These are phyloP conservation scores for Hermanozyma aechmeae DNA, from an alignment of 805 yeast genomes.

Conservation along the genomic window DNA sequence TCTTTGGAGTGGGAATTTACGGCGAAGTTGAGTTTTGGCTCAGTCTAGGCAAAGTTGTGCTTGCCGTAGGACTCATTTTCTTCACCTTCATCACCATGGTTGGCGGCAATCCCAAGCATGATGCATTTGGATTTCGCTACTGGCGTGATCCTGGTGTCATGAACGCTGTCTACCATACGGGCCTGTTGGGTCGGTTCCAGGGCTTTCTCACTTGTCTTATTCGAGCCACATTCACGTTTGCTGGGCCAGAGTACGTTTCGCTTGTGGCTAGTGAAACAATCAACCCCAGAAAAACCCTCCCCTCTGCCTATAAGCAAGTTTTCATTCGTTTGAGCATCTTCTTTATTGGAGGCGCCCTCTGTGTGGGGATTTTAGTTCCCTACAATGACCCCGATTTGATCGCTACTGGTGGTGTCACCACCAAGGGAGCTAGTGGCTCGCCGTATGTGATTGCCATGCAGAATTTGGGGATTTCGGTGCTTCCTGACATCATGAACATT, in stretches of 20 bases:
- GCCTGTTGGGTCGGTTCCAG: constrained; percentile 54
- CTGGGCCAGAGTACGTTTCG: constrained; percentile 81
- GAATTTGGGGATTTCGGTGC: constrained; percentile 51
- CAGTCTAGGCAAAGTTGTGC: constrained; percentile 27
- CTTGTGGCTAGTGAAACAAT: constrained; percentile 80
- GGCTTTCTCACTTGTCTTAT: constrained; percentile 64
- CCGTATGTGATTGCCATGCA: constrained; percentile 80
- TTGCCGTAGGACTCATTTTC: constrained; percentile 18
- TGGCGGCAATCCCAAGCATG: constrained; percentile 13
- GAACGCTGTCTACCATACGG: constrained; percentile 22
- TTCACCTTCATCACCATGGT: constrained; percentile 13
- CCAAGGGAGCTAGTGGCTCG: constrained; percentile 72
- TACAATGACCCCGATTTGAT: constrained; percentile 52
- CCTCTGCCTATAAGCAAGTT: constrained; percentile 72
- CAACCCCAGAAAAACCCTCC: constrained; percentile 62
- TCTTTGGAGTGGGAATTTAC: constrained; percentile 38
- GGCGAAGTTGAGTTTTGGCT: constrained; percentile 49
- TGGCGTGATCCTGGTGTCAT: constrained; percentile 12
- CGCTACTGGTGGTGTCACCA: constrained; percentile 45
- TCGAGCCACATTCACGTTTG: constrained; percentile 70
- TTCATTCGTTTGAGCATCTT: constrained; percentile 58
- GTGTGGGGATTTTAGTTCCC: constrained; percentile 71
- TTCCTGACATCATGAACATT: constrained; percentile 72
- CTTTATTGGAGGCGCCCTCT: constrained; percentile 65
- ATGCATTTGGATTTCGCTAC: constrained; percentile 12